Conservation (phyloP, 1,139 yeast species). For the Suhomyces bribrorum region DNA sequence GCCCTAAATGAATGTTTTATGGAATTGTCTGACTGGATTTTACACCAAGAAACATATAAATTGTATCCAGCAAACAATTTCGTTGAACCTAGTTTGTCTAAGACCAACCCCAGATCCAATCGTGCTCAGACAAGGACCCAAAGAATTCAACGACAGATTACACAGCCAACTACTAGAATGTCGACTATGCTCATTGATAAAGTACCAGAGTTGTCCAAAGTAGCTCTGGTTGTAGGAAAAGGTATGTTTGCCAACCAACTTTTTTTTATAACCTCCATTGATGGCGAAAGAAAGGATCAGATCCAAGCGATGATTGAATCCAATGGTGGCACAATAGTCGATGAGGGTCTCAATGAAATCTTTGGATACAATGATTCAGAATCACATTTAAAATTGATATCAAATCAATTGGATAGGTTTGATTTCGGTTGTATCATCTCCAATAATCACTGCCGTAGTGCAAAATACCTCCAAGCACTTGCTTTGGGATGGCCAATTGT, state of each 20-base stretch:
- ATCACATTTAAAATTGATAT: slow-evolving; percentile 13
- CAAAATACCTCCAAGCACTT: slow-evolving; percentile 80
- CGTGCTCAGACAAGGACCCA: slow-evolving; percentile 13
- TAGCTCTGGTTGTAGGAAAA: not conserved
- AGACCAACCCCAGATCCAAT: not conserved
- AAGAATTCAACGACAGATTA: slow-evolving; percentile 10
- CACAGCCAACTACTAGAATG: not conserved
- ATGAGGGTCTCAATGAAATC: slow-evolving; percentile 46
- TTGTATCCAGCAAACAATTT: slow-evolving; percentile 4
- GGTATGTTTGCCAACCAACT: slow-evolving; percentile 13
- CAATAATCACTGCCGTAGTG: slow-evolving; percentile 57
- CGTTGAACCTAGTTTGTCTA: not conserved
- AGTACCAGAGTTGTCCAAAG: not conserved
- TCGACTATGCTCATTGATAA: not conserved
- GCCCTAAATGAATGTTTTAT: slow-evolving; percentile 26
- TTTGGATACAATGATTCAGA: slow-evolving; percentile 21
- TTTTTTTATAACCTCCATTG: slow-evolving; percentile 42
- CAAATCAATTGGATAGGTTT: slow-evolving; percentile 21
- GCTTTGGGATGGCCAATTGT: slow-evolving; percentile 90
- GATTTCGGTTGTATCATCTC: slow-evolving; percentile 70
- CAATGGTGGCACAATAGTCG: slow-evolving; percentile 58
- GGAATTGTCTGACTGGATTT: slow-evolving; percentile 45
- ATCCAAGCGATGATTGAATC: slow-evolving; percentile 37
- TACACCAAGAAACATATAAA: slow-evolving; percentile 35
- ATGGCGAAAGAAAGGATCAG: slow-evolving; percentile 35